These are phyloP conservation scores for Penicillium paradoxum DNA, from an alignment of 495 filamentous ascomycete species.

Conservation along the genomic window DNA sequence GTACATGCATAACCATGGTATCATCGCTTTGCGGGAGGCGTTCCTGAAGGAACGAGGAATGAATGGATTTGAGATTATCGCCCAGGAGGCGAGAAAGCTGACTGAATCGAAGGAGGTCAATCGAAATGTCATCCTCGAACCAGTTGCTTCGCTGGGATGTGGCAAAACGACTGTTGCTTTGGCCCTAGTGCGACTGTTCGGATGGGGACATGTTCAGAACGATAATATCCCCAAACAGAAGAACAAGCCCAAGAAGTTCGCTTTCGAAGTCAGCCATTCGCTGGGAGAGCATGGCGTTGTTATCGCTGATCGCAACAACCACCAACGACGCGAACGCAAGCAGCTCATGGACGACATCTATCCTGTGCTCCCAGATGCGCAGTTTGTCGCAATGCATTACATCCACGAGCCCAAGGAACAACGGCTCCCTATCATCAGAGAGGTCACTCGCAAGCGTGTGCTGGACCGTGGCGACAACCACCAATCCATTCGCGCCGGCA, in stretches of 20 bases:
- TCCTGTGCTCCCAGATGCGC: conserved; percentile 51
- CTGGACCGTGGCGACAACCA: conserved; percentile 89
- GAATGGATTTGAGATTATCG: conserved; percentile 81
- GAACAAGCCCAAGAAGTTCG: conserved; percentile 67
- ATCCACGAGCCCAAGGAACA: conserved; percentile 65
- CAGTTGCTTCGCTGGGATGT: conserved; percentile 89
- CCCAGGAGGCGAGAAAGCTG: conserved; percentile 46
- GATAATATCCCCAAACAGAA: conserved; percentile 83
- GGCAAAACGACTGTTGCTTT: conserved; percentile 93
- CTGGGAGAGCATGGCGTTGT: conserved; percentile 63
- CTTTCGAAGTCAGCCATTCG: conserved; percentile 54
- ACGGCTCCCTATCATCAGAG: conserved; percentile 57
- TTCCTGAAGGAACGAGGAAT: conserved; percentile 76
- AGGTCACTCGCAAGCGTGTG: conserved; percentile 74
- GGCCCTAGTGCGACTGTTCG: conserved; percentile 76
- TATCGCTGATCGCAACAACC: conserved; percentile 92
- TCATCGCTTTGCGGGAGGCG: conserved; percentile 81
- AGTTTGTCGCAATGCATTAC: conserved; percentile 88
- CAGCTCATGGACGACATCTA: conserved; percentile 80
- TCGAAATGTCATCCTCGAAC: conserved; percentile 68
- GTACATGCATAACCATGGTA: conserved; percentile 90
- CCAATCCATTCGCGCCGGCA: conserved; percentile 86
- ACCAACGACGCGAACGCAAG: conserved; percentile 76
- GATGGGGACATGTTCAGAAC: conserved; percentile 94
- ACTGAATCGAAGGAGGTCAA: conserved; percentile 42